phyloP scores from a whole-genome alignment of 2,329 filamentous ascomycete species.

The Rhexocercosporidium sp. region DNA sequence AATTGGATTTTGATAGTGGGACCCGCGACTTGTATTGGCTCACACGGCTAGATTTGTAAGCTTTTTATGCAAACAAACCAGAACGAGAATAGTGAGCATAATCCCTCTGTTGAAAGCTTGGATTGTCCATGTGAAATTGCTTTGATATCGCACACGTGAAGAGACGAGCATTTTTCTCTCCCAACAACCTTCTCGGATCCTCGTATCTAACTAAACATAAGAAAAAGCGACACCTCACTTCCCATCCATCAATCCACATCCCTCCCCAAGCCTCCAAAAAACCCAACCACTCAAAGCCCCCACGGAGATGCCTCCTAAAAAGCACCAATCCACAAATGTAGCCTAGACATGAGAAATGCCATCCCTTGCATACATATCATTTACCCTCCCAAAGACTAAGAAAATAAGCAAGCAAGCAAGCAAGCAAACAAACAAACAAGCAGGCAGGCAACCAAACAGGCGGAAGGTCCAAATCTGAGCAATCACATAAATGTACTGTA shows the following conservation, averaged over 20 bases:
- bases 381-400: neutral
- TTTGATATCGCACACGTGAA: too few species aligned
- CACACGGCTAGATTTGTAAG: neutral
- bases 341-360: neutral
- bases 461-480: neutral
- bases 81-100: too few species aligned
- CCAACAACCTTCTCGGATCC: constrained; percentile 3
- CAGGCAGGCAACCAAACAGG: neutral
- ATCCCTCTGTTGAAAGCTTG: too few species aligned
- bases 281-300: neutral
- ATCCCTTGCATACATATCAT: neutral
- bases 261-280: too few species aligned
- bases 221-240: constrained; percentile 19
- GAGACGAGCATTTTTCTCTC: neutral
- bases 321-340: neutral
- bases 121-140: too few species aligned
- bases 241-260: too few species aligned
- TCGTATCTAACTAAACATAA: constrained; percentile 4
- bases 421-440: neutral
- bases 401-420: neutral
- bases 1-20: neutral
- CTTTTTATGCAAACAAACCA: neutral
- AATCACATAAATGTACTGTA: neutral
- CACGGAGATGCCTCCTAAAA: neutral
- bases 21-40: neutral